Evolutionary conservation across 768 basidiomycete genomes (phyloP), one percentile per base, ranked within the genome.

Genomic region (Russula vinacea): DNA sequence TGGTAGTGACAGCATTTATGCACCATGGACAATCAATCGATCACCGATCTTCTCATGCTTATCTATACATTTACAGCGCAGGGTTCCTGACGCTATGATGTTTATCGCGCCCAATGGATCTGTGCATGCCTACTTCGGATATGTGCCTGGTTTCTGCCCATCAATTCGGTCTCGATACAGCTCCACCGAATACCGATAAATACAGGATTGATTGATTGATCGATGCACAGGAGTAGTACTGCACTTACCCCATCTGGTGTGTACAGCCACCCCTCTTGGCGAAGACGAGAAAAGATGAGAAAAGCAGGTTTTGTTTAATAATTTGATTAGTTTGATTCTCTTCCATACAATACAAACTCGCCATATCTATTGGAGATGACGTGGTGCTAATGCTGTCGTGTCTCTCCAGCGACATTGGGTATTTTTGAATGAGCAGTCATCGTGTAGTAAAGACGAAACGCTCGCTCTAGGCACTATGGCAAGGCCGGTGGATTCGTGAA

Each of bases 401-500:
- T 14, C 13, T 40, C 40, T 40, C 40, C 16, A 42, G 40, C 40
- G 19, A 44, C 10, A n/a, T n/a, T 5, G 16, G 19, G 29, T n/a
- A n/a, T n/a, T n/a, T n/a, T n/a, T n/a, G n/a, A 42, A 42, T 42
- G 16, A 19, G 42, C 17, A 19, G 16, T 24, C 47, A 11, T 29
- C 49, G 10, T 45, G 19, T n/a, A 40, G 6, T 42, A 44, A 44
- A 44, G 24, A 50, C 26, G 17, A 9, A 51, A 10, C 8, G 17
- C 52, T 26, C 24, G 44, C 42, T 40, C 54, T 35, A 51, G 13
- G 26, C 47, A 39, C 5, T 17, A 51, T 32, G 16, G 16, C 51
- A 39, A n/a, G 49, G 8, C 24, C 24, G 58, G 54, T 33, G 58
- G 49, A 22, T 26, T 52, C 17, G 60, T 47, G 35, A 65, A 65